A percentile compares a stretch with the other conserved stretches of the same genome.
phyloP scores from a whole-genome alignment of 2,329 filamentous ascomycete genomes.

The Aspergillus spinulosporus region DNA sequence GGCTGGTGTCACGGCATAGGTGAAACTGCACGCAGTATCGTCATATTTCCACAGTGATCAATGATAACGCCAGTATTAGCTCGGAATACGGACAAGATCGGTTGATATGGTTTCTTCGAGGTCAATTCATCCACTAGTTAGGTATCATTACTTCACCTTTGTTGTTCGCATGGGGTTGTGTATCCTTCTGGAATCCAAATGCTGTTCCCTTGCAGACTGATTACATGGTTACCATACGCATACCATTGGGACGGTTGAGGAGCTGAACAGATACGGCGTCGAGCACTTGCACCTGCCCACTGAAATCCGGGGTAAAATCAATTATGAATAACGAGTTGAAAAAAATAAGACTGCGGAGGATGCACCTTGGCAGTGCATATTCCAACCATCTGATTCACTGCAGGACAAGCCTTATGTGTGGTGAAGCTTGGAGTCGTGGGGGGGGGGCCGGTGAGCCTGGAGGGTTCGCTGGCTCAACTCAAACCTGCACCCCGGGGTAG shows the following conservation, averaged over 20 bases:
- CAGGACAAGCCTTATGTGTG: constrained; percentile 23
- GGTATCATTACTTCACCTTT: background rate
- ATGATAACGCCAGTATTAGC: no score
- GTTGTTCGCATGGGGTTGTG: constrained; percentile 3
- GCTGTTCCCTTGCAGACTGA: constrained; percentile 4
- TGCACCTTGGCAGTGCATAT: constrained; percentile 15
- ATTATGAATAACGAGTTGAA: background rate
- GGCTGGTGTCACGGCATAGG: constrained; percentile 10
- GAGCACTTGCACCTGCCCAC: background rate
- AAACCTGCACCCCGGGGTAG: background rate
- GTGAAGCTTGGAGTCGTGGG: constrained; percentile 17
- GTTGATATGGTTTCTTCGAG: constrained; percentile 2
- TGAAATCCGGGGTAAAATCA: constrained; percentile 6
- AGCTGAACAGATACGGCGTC: background rate
- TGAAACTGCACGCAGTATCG: constrained; percentile 8
- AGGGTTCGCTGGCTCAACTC: constrained; percentile 7
- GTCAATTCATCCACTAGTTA: background rate
- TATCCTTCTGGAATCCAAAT: background rate
- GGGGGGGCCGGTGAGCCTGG: constrained; percentile 3
- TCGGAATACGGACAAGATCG: background rate
- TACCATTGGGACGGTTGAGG: background rate
- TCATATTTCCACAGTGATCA: constrained; percentile 10
- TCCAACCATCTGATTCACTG: constrained; percentile 13
- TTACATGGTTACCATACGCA: background rate
- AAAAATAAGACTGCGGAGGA: constrained; percentile 12